Evolutionary conservation across 2,329 filamentous ascomycete species (phyloP).

Genomic region (Celoporthe dispersa): DNA sequence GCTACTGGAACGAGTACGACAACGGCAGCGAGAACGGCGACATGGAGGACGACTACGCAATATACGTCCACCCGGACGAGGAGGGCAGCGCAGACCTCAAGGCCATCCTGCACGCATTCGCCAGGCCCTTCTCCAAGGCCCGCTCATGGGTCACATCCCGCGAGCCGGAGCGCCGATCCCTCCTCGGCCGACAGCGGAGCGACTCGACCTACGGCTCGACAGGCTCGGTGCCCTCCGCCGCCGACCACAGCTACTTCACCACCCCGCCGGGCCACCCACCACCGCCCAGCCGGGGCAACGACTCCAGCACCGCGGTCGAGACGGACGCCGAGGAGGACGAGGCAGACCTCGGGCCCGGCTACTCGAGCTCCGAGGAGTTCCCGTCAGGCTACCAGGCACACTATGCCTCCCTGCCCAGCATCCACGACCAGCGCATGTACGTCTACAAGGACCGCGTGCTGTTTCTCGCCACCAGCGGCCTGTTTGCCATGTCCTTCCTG

Average conservation of each 20-base stretch:
- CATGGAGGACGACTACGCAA: conserved; percentile 66
- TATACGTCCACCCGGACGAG: conserved; percentile 75
- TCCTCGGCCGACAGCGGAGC: conserved; percentile 33
- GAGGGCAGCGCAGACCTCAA: conserved; percentile 64
- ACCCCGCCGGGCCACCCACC: conserved; percentile 39
- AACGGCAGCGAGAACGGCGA: conserved; percentile 72
- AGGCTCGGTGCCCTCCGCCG: conserved; percentile 30
- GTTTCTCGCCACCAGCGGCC: conserved; percentile 55
- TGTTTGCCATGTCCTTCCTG: conserved; percentile 63
- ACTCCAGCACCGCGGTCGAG: conserved; percentile 36
- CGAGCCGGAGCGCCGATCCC: conserved; percentile 33
- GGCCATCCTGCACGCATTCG: conserved; percentile 58
- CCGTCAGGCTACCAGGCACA: conserved; percentile 57
- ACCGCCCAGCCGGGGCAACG: conserved; percentile 34
- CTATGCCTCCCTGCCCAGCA: conserved; percentile 57
- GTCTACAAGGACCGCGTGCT: conserved; percentile 60
- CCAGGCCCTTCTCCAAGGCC: conserved; percentile 54
- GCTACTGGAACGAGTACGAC: conserved; percentile 89
- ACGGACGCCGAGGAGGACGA: conserved; percentile 51
- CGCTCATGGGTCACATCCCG: conserved; percentile 53
- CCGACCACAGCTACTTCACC: conserved; percentile 33
- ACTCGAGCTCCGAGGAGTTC: conserved; percentile 58
- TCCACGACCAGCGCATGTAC: conserved; percentile 54
- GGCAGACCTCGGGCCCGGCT: conserved; percentile 39
- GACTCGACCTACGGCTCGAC: conserved; percentile 33